These are phyloP conservation scores for Lachnellula cervina DNA, from an alignment of 2,329 filamentous ascomycete species.

Conservation along the genomic window DNA sequence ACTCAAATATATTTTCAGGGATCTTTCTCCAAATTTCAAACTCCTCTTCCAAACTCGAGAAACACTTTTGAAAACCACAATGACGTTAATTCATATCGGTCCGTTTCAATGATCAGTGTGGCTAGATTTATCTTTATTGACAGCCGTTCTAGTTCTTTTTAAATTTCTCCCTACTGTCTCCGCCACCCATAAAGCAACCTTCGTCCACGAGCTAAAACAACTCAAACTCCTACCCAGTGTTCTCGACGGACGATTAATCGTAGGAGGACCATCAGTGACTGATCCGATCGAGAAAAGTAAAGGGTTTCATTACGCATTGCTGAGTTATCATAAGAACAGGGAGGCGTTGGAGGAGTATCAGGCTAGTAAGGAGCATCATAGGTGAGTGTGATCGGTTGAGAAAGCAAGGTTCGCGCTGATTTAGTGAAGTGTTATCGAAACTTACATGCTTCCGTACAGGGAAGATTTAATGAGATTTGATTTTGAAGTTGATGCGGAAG, in stretches of 20 bases:
- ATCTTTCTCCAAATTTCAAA: neutral
- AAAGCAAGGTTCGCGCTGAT: neutral
- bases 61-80: constrained; percentile 3
- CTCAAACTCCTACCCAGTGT: constrained; percentile 18
- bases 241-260: constrained; percentile 14
- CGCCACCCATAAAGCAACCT: constrained; percentile 10
- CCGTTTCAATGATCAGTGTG: neutral
- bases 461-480: constrained; percentile 21
- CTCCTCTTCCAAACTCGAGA: neutral
- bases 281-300: constrained; percentile 18
- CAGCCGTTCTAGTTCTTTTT: constrained; percentile 15
- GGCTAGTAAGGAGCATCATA: constrained; percentile 17
- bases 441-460: constrained; percentile 18
- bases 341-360: constrained; percentile 20
- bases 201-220: constrained; percentile 13
- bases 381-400: constrained; percentile 4
- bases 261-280: constrained; percentile 20
- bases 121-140: neutral
- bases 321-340: constrained; percentile 19
- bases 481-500: constrained; percentile 18
- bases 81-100: constrained; percentile 23
- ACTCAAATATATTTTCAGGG: no score
- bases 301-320: constrained; percentile 19
- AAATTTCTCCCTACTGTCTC: constrained; percentile 15
- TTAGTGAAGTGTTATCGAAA: constrained; percentile 10